Evolutionary conservation across 306 rosid genomes (phyloP).

Genomic region (Dalbergia cultrata): DNA sequence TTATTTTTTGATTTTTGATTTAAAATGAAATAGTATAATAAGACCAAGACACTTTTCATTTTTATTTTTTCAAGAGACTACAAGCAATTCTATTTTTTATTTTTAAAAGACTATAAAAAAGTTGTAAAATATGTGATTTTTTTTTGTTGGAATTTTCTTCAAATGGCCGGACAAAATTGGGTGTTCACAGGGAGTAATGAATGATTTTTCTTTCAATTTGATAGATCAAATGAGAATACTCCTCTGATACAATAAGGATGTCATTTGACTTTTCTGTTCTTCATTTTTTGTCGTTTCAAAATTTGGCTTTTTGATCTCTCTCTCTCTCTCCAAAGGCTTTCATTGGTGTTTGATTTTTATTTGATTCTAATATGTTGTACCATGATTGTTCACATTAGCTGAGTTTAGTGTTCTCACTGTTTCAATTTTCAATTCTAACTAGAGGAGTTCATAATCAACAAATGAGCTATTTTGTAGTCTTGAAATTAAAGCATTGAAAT

Average conservation of each 20-base stretch:
- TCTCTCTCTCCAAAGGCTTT: constrained; percentile 20
- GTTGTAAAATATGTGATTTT: no score
- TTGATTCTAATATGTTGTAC: constrained; percentile 23
- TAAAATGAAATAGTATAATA: no score
- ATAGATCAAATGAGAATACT: constrained; percentile 31
- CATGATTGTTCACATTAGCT: constrained; percentile 5
- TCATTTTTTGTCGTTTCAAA: neutral
- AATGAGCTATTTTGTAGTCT: constrained; percentile 12
- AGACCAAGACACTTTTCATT: no score
- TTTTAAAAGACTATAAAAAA: no score
- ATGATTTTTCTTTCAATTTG: no score
- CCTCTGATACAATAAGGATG: neutral
- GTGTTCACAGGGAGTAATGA: no score
- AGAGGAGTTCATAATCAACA: neutral
- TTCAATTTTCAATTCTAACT: neutral
- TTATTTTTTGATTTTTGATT: no score
- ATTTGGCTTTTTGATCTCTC: neutral
- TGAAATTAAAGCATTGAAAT: neutral
- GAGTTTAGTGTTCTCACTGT: constrained; percentile 20
- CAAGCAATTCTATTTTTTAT: no score
- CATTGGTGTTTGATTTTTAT: constrained; percentile 30
- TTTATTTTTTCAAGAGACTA: no score
- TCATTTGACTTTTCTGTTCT: constrained; percentile 15
- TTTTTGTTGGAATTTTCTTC: no score
- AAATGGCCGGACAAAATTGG: no score